Evolutionary conservation across 768 basidiomycete genomes (phyloP), one percentile per base, ranked within the genome.

Genomic region (Astraeus odoratus): DNA sequence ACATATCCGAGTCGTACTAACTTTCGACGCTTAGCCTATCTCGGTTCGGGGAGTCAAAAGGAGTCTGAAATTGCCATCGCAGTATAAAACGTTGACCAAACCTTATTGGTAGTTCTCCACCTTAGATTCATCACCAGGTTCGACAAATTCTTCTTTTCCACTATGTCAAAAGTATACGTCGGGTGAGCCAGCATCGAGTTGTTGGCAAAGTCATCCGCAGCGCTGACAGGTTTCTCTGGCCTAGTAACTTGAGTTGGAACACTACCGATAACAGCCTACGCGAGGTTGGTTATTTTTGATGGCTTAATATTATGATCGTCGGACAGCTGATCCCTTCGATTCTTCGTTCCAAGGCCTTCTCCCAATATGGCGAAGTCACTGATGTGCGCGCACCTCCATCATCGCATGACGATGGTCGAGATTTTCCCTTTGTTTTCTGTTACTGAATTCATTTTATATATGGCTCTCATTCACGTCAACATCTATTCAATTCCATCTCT

Each of bases 361-460:
- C 56, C 35, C 38, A 59, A 12, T 73, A 53, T 57, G 77, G 77
- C 48, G 42, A 63, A 29, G 67, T 78, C 53, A 40, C 63, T 48
- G 77, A 78, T 71, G 76, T 78, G 63, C 61, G 76, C 70, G 51
- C 54, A 61, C 54, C 51, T 48, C 53, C 47, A 42, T 63, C 61
- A 53, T 55, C 31, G 54, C 53, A 61, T 61, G 42, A 41, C 49
- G 61, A 63, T 61, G 61, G 62, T 39, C 16, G 57, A 62, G 64
- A 53, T 40, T 51, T 54, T 51, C 42, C 51, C 36, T 46, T 22
- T 48, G 39, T 43, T 24, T 48, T 55, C 45, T 49, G 50, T 56
- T 51, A 38, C 61, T 66, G 42, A 64, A 61, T n/a, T n/a, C n/a
- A n/a, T n/a, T n/a, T n/a, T n/a, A n/a, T n/a, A n/a, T n/a, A n/a